A percentile compares a stretch with the other conserved stretches of the same genome.
These are phyloP conservation scores for Cryptococcus neoformans DNA, from an alignment of 1,284 basidiomycete genomes.

Conservation along the genomic window DNA sequence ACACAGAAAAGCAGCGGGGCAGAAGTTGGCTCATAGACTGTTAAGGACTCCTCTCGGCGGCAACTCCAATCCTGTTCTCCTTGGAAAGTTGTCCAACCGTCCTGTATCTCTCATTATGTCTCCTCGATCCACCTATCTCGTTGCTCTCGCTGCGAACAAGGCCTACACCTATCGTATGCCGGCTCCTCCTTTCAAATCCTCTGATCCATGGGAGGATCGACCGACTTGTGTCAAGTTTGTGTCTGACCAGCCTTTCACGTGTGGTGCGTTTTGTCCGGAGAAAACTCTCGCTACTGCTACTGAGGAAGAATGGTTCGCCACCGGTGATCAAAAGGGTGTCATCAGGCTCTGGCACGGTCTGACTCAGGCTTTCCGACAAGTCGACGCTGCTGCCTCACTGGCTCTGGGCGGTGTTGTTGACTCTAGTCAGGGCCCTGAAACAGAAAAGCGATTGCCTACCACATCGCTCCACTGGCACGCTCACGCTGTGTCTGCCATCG, in stretches of 20 bases:
- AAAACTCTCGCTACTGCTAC: conserved; percentile 16
- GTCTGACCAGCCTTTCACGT: conserved; percentile 60
- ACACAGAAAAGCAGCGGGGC: neutral
- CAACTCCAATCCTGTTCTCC: conserved; percentile 6
- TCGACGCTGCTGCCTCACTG: conserved; percentile 25
- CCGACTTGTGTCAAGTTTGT: conserved; percentile 75
- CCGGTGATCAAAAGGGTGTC: conserved; percentile 80
- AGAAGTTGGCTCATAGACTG: conserved; percentile 21
- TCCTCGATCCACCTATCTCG: conserved; percentile 67
- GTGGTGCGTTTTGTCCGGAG: conserved; percentile 81
- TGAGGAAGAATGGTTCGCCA: conserved; percentile 85
- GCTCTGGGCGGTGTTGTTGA: conserved; percentile 6
- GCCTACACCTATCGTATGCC: conserved; percentile 71
- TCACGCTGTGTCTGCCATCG: conserved; percentile 84
- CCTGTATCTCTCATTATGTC: conserved; percentile 60
- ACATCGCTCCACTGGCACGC: conserved; percentile 96
- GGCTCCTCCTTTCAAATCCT: neutral
- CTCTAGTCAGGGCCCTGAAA: conserved; percentile 16
- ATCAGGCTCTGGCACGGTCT: conserved; percentile 93
- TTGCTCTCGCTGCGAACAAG: conserved; percentile 74
- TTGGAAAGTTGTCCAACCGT: conserved; percentile 32
- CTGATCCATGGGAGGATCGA: conserved; percentile 21
- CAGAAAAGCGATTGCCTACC: conserved; percentile 57
- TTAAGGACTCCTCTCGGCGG: conserved; percentile 20
- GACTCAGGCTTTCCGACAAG: conserved; percentile 54